Percentiles rank a stretch among this genome's conserved stretches.
Conservation (phyloP, 139 green algal genomes). For the Ettlia oleoabundans region DNA sequence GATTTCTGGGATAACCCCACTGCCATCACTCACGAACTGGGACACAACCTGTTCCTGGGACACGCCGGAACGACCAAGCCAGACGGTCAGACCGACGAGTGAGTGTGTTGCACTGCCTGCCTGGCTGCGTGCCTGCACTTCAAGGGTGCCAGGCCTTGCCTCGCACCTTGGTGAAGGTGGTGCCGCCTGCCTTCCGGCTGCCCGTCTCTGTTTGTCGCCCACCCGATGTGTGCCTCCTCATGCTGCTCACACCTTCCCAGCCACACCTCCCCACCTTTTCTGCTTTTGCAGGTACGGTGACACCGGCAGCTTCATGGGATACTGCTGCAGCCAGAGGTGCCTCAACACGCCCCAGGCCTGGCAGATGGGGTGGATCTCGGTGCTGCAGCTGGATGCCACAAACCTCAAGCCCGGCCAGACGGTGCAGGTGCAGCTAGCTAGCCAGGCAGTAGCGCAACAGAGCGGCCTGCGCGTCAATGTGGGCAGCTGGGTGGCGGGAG, state of each 20-base stretch:
- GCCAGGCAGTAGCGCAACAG: neutral
- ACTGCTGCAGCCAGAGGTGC: slow-evolving; percentile 37
- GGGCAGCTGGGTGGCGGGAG: neutral
- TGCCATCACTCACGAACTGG: slow-evolving; percentile 1
- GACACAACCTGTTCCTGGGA: slow-evolving; percentile 17
- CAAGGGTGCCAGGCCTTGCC: neutral
- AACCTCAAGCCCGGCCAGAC: neutral
- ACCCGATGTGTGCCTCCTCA: neutral
- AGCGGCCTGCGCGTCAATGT: neutral
- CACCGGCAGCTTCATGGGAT: slow-evolving; percentile 34
- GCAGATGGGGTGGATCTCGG: slow-evolving; percentile 38
- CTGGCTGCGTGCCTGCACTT: too few relatives aligned
- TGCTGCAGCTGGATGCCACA: neutral
- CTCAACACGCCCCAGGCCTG: slow-evolving; percentile 45
- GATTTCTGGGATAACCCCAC: too few relatives aligned
- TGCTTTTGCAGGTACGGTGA: slow-evolving; percentile 29
- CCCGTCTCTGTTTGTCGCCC: neutral
- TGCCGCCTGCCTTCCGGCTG: neutral
- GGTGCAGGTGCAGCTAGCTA: neutral
- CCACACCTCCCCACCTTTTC: neutral
- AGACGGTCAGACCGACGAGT: neutral
- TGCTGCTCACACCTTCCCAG: neutral
- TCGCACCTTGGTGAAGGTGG: neutral
- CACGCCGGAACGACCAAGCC: neutral
- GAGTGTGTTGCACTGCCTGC: neutral